Evolutionary conservation across 257 asterid genomes (phyloP).

Genomic region (Fraxinus anomala): DNA sequence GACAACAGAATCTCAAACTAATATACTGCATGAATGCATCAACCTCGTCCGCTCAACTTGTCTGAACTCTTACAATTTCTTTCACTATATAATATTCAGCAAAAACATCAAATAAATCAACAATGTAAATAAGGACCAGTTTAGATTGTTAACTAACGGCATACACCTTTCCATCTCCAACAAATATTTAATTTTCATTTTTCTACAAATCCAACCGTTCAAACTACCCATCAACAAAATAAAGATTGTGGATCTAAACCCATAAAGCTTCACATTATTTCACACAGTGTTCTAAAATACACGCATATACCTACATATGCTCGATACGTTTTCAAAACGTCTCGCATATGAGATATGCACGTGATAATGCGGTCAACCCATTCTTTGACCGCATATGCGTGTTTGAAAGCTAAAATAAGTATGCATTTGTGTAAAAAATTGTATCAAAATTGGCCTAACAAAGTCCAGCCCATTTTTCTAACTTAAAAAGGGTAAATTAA

Average conservation of each 20-base stretch:
- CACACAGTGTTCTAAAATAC: neutral
- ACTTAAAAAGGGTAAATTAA: too few species aligned
- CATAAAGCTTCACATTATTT: slow-evolving; percentile 26
- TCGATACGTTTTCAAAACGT: too few species aligned
- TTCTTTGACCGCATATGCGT: too few species aligned
- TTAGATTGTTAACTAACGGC: neutral
- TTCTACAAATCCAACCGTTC: slow-evolving; percentile 27
- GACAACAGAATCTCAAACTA: slow-evolving; percentile 3
- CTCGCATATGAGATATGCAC: too few species aligned
- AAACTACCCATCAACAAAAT: slow-evolving; percentile 29
- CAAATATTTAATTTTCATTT: neutral
- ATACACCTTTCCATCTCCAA: neutral
- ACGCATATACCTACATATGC: too few species aligned
- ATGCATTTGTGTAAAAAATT: too few species aligned
- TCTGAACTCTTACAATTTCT: neutral
- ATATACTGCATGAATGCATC: slow-evolving; percentile 10
- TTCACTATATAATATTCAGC: neutral
- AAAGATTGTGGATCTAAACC: slow-evolving; percentile 24
- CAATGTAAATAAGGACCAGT: slow-evolving; percentile 20
- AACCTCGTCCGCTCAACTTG: slow-evolving; percentile 41
- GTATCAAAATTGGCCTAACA: too few species aligned
- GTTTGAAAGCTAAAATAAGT: too few species aligned
- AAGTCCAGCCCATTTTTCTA: too few species aligned
- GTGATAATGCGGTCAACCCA: too few species aligned
- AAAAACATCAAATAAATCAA: neutral